Base-by-base conservation (phyloP, 345 rosid genomes). In the Euphorbia peplus region DNA sequence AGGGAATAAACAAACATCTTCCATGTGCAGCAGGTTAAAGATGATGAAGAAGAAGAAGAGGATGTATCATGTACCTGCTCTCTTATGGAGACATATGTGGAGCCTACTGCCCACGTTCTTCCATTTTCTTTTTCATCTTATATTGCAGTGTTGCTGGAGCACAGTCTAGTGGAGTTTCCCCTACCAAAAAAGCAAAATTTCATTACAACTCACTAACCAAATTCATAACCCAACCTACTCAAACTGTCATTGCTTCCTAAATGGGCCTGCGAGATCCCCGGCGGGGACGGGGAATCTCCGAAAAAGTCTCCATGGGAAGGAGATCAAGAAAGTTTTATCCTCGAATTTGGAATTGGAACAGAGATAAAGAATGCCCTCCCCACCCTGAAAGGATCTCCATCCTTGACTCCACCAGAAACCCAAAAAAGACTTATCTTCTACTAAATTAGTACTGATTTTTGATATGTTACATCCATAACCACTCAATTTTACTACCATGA, bases 81-180 rank as follows among this genome's bases (percentile, higher is more conserved):
- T 74, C 62, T 32, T 2, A 32, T 32, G 42, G 35, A 55, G 8
- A 61, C 57, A 18, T 18, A 14, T 42, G 63, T 12, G 47, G 78
- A 44, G 29, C 62, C 60, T 67, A 60, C 62, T 24, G 70, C 57
- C 66, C 67, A 57, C 68, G 68, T 72, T 75, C 82, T 76, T 86
- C 77, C 74, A 88, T 73, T 82, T 83, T 93, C 76, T 75, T 77
- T 44, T 72, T 81, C 96, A 95, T 91, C 87, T 90, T 91, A 81
- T 81, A 87, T 75, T 87, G 95, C 66, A 90, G 80, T 39, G 96
- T 90, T 24, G 84, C 93, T 0, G 92, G 95, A 29, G 97, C 96
- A 76, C 96, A 91, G 75, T 95, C 97, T 60, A 95, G 72, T 26
- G 95, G 89, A 47, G 96, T 90, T 85, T 95, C 99, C 63, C 97